Base-by-base conservation (phyloP, 805 yeast species). In the Hagleromyces aurorensis region DNA sequence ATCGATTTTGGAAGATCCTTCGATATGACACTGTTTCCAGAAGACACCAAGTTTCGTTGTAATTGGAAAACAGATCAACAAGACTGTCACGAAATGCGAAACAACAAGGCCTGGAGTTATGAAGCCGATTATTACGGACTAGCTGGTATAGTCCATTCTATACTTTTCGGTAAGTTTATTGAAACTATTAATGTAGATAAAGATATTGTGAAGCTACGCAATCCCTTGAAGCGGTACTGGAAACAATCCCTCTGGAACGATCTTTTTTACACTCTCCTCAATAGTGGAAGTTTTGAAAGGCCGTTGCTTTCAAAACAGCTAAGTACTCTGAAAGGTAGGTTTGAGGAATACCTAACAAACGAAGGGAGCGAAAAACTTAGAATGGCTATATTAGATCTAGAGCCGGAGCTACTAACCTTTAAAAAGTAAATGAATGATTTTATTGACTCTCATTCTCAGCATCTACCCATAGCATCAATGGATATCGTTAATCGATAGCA, bases 1-100 rank as follows among this genome's bases (percentile, higher is more conserved):
- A 80, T 85, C 40, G 94, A 85, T 55, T 86, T 81, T 57, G 93
- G 93, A 3, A 65, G 87, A 39, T 74, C 89, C 0, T 69, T 84
- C 16, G 96, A 86, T 49, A 53, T 81, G 56, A 59, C 67, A 0
- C 52, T 80, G 22, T 72, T 77, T 33, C 68, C 68, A 2, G 33
- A 48, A 0, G 64, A 64, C 16, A 70, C 69, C 0, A 60, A 64
- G 33, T 86, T 84, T 51, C 55, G 62, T 22, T 67, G 79, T 12
- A 64, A 69, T 40, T 75, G 81, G 76, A 62, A 65, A 17, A 59
- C 74, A 1, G 81, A 76, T 38, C 65, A 70, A 32, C 81, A 72
- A 39, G 93, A 81, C 42, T 83, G 93, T 48, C 72, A 72, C 4
- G 84, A 78, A 43, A 72, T 82, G 75, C 59, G 72, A 31, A 54